phyloP scores from a whole-genome alignment of 495 filamentous ascomycete genomes.

The Pyrenula aspistea region DNA sequence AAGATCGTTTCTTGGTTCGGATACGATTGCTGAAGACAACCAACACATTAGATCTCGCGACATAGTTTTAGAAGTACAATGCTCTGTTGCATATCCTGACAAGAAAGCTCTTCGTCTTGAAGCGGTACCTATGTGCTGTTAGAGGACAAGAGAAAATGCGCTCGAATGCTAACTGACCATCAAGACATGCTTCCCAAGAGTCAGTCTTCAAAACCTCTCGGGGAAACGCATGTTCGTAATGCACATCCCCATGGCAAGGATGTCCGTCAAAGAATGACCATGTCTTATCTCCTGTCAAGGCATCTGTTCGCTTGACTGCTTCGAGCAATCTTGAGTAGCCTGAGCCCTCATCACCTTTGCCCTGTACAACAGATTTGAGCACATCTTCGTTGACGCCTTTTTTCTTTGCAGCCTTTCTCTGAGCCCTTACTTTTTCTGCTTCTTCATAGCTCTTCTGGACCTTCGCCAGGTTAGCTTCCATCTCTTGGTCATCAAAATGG shows the following conservation, averaged over 20 bases:
- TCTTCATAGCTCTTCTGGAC: slow-evolving; percentile 31
- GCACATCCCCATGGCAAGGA: slow-evolving; percentile 16
- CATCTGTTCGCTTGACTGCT: slow-evolving; percentile 67
- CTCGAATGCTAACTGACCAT: slow-evolving; percentile 17
- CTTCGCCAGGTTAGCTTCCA: slow-evolving; percentile 43
- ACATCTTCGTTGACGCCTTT: slow-evolving; percentile 20
- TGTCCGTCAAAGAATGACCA: slow-evolving; percentile 56
- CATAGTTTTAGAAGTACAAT: slow-evolving; percentile 39
- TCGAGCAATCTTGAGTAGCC: slow-evolving; percentile 46
- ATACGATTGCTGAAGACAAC: slow-evolving; percentile 49
- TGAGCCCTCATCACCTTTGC: slow-evolving; percentile 42
- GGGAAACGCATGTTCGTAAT: slow-evolving; percentile 21
- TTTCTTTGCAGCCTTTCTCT: slow-evolving; percentile 9
- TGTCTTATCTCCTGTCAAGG: slow-evolving; percentile 40
- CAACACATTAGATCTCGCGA: slow-evolving; percentile 63
- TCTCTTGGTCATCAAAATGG: slow-evolving; percentile 41
- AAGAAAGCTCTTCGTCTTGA: slow-evolving; percentile 51
- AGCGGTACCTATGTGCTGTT: slow-evolving; percentile 21
- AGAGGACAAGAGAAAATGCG: slow-evolving; percentile 4
- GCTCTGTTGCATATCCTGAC: slow-evolving; percentile 53
- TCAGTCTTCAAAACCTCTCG: slow-evolving; percentile 13
- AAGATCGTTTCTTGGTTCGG: slow-evolving; percentile 47
- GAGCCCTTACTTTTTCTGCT: slow-evolving; percentile 13
- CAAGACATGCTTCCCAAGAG: slow-evolving; percentile 19
- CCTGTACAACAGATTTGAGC: slow-evolving; percentile 18